phyloP scores from a whole-genome alignment of 148 eudicot genomes.

The Pouteria glomerata region DNA sequence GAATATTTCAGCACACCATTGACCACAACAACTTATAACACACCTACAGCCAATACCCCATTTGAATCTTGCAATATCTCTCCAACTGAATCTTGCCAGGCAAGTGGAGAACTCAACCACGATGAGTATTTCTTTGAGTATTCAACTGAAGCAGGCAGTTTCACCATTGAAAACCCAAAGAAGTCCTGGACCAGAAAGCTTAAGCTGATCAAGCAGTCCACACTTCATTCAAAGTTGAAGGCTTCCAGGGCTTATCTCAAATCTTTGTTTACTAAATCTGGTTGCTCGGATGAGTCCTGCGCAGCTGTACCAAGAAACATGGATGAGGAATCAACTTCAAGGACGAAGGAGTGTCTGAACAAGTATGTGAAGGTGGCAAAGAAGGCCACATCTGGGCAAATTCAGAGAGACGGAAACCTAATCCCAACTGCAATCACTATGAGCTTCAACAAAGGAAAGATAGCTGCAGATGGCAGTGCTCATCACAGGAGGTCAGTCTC shows the following conservation, averaged over 20 bases:
- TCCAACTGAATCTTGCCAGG: conserved; percentile 53
- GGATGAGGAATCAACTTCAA: conserved; percentile 10
- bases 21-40: conserved; percentile 29
- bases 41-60: conserved; percentile 47
- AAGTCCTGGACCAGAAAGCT: conserved; percentile 64
- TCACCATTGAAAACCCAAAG: conserved; percentile 17
- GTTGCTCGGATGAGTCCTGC: conserved; percentile 25
- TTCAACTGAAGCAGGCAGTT: conserved; percentile 11
- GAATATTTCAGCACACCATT: conserved; percentile 55
- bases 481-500: conserved; percentile 67
- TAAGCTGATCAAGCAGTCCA: conserved; percentile 32
- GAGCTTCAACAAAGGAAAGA: conserved; percentile 23
- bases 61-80: conserved; percentile 66
- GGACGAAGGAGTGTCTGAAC: conserved; percentile 11
- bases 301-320: conserved; percentile 12
- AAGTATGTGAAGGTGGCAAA: conserved; percentile 10
- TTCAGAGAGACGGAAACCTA: conserved; percentile 19
- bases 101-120: conserved; percentile 49
- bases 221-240: conserved; percentile 38
- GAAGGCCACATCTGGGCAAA: conserved; percentile 24
- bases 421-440: not conserved
- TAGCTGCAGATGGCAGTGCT: conserved; percentile 13
- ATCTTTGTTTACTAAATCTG: conserved; percentile 48
- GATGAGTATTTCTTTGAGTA: conserved; percentile 43
- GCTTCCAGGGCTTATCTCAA: conserved; percentile 43